phyloP scores from a whole-genome alignment of 2,329 filamentous ascomycete genomes.

The Proliferodiscus dingleyae region DNA sequence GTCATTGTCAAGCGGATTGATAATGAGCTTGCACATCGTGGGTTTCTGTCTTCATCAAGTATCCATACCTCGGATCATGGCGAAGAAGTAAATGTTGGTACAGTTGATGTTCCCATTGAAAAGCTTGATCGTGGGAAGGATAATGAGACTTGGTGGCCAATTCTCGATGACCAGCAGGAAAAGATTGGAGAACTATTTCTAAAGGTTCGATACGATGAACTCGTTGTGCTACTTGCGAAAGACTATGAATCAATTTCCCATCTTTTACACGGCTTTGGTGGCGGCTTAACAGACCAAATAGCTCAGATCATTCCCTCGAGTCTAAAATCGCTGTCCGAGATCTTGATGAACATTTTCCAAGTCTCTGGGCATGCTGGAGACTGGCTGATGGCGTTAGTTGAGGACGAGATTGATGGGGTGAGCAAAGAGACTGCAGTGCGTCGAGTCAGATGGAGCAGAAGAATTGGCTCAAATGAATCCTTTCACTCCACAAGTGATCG shows the following conservation, averaged over 20 bases:
- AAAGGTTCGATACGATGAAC: conserved; percentile 78
- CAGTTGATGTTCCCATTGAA: conserved; percentile 71
- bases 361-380: conserved; percentile 78
- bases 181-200: conserved; percentile 79
- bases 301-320: conserved; percentile 72
- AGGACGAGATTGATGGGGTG: conserved; percentile 94
- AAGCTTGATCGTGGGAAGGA: conserved; percentile 73
- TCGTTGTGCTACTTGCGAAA: conserved; percentile 78
- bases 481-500: conserved; percentile 58
- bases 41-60: conserved; percentile 28
- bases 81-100: conserved; percentile 56
- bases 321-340: conserved; percentile 75
- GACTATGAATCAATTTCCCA: conserved; percentile 83
- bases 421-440: conserved; percentile 74
- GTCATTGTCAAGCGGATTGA: conserved; percentile 67
- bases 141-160: conserved; percentile 82
- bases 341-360: conserved; percentile 90
- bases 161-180: conserved; percentile 71
- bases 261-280: conserved; percentile 77
- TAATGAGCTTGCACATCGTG: conserved; percentile 18
- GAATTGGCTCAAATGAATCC: conserved; percentile 67
- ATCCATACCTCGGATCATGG: conserved; percentile 27
- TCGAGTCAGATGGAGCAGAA: conserved; percentile 66
- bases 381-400: conserved; percentile 89
- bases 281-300: conserved; percentile 79